phyloP scores from a whole-genome alignment of 495 filamentous ascomycete species.

The Tetracladium setigerum region DNA sequence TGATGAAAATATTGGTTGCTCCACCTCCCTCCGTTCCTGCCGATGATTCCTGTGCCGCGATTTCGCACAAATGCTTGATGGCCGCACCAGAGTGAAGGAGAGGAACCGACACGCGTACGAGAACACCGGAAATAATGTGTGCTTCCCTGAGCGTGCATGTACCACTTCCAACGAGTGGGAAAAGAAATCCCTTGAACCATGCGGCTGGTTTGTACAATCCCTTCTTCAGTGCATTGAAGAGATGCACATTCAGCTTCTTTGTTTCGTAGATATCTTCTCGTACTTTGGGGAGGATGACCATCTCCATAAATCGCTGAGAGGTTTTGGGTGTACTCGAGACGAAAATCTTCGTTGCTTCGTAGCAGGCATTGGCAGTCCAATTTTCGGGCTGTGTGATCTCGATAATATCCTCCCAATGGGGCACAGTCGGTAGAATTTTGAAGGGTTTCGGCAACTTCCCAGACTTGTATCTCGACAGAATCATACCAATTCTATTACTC shows the following conservation, averaged over 20 bases:
- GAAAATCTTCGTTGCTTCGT: slow-evolving; percentile 83
- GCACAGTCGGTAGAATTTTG: slow-evolving; percentile 89
- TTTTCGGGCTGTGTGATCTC: slow-evolving; percentile 69
- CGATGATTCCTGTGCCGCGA: slow-evolving; percentile 77
- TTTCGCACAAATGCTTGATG: slow-evolving; percentile 83
- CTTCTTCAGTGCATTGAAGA: slow-evolving; percentile 89
- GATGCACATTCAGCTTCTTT: slow-evolving; percentile 89
- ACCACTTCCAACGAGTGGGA: slow-evolving; percentile 68
- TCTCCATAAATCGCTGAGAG: slow-evolving; percentile 72
- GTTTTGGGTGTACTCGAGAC: slow-evolving; percentile 69
- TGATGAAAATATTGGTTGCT: slow-evolving; percentile 88
- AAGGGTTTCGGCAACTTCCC: slow-evolving; percentile 94
- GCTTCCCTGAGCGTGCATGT: slow-evolving; percentile 84
- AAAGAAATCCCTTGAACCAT: slow-evolving; percentile 95
- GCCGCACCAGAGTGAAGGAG: slow-evolving; percentile 91
- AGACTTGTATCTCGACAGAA: slow-evolving; percentile 88
- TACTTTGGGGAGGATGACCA: slow-evolving; percentile 77
- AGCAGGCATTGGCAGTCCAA: slow-evolving; percentile 85
- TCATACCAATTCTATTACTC: slow-evolving; percentile 61
- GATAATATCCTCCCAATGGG: slow-evolving; percentile 83
- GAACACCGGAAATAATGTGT: slow-evolving; percentile 76
- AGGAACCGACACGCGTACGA: slow-evolving; percentile 70
- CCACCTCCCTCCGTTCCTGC: slow-evolving; percentile 64
- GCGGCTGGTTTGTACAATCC: slow-evolving; percentile 90
- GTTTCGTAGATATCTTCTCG: slow-evolving; percentile 81